phyloP scores from a whole-genome alignment of 371 early-diverging fungal genomes.

The Entomophthora muscae region DNA sequence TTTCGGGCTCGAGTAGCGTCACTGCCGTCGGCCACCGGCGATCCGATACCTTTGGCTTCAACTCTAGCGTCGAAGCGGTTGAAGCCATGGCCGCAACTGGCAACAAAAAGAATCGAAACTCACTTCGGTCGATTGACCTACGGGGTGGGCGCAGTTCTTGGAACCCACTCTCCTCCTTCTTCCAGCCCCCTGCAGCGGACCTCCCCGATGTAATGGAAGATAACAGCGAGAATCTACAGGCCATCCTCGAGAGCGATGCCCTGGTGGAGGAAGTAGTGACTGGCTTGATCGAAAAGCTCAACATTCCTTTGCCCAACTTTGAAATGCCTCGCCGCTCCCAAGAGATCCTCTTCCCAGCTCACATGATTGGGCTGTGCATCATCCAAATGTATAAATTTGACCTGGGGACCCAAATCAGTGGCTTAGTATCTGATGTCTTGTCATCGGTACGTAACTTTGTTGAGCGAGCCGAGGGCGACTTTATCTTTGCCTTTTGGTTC shows the following conservation, averaged over 20 bases:
- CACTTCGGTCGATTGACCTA: neutral
- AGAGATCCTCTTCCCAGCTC: slow-evolving; percentile 88
- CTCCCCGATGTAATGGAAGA: neutral
- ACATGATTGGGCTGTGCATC: slow-evolving; percentile 67
- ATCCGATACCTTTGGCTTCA: slow-evolving; percentile 6
- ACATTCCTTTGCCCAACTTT: slow-evolving; percentile 74
- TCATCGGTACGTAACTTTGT: slow-evolving; percentile 63
- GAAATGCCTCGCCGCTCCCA: slow-evolving; percentile 57
- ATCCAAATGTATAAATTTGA: slow-evolving; percentile 80
- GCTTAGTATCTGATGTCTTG: slow-evolving; percentile 67
- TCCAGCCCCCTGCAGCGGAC: slow-evolving; percentile 3
- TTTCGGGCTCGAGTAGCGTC: too few relatives aligned
- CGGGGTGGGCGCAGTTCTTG: neutral
- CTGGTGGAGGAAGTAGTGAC: slow-evolving; percentile 77
- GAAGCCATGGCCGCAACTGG: neutral
- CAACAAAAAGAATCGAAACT: neutral
- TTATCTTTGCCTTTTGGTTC: slow-evolving; percentile 72
- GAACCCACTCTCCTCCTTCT: slow-evolving; percentile 8
- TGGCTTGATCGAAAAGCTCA: slow-evolving; percentile 66
- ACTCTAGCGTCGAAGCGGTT: neutral
- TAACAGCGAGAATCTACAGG: slow-evolving; percentile 14
- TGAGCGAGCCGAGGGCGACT: slow-evolving; percentile 47
- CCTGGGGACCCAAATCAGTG: slow-evolving; percentile 56
- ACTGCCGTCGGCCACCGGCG: slow-evolving; percentile 2
- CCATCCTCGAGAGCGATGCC: slow-evolving; percentile 43